Evolutionary conservation across 2,329 filamentous ascomycete genomes (phyloP), one percentile per base, ranked within the genome.

Genomic region (Colletotrichum sublineola): DNA sequence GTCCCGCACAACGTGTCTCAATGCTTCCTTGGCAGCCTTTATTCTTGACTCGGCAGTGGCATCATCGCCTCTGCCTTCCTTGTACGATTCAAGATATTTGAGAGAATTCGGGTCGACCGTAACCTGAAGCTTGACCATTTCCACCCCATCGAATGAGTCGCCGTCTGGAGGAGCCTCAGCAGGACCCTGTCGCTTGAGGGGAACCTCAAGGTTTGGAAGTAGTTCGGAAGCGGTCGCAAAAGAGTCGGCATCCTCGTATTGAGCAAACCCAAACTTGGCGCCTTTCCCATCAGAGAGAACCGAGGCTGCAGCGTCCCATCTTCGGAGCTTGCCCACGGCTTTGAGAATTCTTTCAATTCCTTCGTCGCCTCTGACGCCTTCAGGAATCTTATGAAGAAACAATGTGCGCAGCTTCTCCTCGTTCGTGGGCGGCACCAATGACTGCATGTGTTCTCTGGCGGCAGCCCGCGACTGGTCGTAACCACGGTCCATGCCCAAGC

Each of bases 341-440:
- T 89, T 85, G 55, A 99, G 84, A 48, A 99, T 90, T 68, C 88
- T 89, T 83, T 98, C 93, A 66, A 98, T 87, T 44, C 91, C 92
- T 44, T 93, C 91, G 76, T 97, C 95, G 44, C 92, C 91, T 63
- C 93, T 91, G 40, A 92, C 84, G 24, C 94, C 93, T 67, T 94
- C 91, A 0, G 94, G 94, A 67, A 99, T 93, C 61, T 94, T 93
- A 75, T 94, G 92, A 40, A 99, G 87, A 77, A 98, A 98, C 69
- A 98, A 91, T 1, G 96, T 98, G 57, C 95, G 91, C 40, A 97
- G 88, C 75, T 97, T 94, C 81, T 99, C 96, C 79, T 99, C 96
- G 77, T 90, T 90, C 3, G 93, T 96, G 7, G 95, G 95, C 1
- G 95, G 95, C 18, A 94, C 89, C 40, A 97, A 84, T 38, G 92